Evolutionary conservation across 805 yeast genomes (phyloP).

Genomic region (Ogataea pignaliae): DNA sequence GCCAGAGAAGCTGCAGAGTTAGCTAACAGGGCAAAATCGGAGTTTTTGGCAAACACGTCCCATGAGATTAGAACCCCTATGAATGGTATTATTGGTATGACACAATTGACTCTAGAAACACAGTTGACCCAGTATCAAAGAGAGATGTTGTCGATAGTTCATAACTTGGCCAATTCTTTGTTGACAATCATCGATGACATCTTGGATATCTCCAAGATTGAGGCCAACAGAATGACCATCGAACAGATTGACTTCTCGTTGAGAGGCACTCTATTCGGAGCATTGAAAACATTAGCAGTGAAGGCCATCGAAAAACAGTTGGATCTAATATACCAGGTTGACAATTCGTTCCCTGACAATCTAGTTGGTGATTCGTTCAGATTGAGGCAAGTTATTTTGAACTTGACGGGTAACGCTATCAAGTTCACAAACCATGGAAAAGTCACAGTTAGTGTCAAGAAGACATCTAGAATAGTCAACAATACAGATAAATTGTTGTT

Average conservation of each 20-base stretch:
- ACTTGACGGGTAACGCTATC: constrained; percentile 85
- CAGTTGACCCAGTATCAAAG: constrained; percentile 88
- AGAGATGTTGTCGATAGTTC: constrained; percentile 87
- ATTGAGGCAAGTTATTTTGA: constrained; percentile 79
- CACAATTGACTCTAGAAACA: constrained; percentile 82
- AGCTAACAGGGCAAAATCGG: constrained; percentile 86
- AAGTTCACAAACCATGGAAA: constrained; percentile 82
- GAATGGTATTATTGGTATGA: constrained; percentile 92
- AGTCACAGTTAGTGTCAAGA: constrained; percentile 70
- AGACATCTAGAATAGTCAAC: constrained; percentile 34
- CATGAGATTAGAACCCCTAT: constrained; percentile 88
- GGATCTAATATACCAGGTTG: constrained; percentile 76
- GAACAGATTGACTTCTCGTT: constrained; percentile 84
- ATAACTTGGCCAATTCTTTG: constrained; percentile 79
- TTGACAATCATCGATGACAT: constrained; percentile 87
- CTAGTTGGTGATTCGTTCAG: constrained; percentile 87
- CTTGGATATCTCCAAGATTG: constrained; percentile 87
- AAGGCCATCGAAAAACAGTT: constrained; percentile 84
- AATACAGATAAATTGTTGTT: constrained; percentile 51
- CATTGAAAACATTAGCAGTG: constrained; percentile 82
- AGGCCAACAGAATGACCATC: constrained; percentile 89
- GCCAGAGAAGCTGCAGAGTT: constrained; percentile 93
- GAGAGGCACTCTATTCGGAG: constrained; percentile 86
- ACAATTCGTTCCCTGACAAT: constrained; percentile 82
- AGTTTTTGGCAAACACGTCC: constrained; percentile 83